phyloP scores from a whole-genome alignment of 2,329 filamentous ascomycete species.

The Thermoascus crustaceus region DNA sequence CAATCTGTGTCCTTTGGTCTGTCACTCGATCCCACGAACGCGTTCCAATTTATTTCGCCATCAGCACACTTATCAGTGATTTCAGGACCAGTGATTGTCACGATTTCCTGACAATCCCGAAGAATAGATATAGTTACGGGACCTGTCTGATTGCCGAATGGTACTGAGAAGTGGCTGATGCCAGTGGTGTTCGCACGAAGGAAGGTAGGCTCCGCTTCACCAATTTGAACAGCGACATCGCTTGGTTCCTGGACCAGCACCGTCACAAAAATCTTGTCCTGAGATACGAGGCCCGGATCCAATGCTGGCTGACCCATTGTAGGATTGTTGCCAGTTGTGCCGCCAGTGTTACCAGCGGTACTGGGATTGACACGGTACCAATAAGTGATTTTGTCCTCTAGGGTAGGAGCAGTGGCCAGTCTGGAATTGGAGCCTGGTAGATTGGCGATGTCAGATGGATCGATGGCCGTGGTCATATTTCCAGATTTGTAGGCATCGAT shows the following conservation, averaged over 20 bases:
- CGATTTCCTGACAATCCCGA: conserved; percentile 16
- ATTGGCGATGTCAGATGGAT: conserved; percentile 32
- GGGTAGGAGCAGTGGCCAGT: conserved; percentile 8
- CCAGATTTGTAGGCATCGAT: conserved; percentile 29
- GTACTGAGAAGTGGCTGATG: conserved; percentile 25
- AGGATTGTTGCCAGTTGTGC: conserved; percentile 29
- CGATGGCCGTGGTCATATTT: conserved; percentile 15
- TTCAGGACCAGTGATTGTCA: conserved; percentile 18
- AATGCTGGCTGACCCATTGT: conserved; percentile 19
- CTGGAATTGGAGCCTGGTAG: conserved; percentile 30
- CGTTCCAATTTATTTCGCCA: conserved; percentile 28
- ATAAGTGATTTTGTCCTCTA: conserved; percentile 23
- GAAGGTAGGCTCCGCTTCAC: conserved; percentile 12
- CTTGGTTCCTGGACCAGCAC: conserved; percentile 19
- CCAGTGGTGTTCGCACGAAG: conserved; percentile 16
- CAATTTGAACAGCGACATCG: conserved; percentile 22
- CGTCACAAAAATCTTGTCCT: conserved; percentile 26
- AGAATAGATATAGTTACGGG: conserved; percentile 19
- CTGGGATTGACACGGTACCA: conserved; percentile 29
- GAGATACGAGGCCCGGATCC: conserved; percentile 18
- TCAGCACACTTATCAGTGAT: conserved; percentile 21
- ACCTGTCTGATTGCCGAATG: conserved; percentile 23
- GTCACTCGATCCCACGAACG: conserved; percentile 26
- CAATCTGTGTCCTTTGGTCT: conserved; percentile 15
- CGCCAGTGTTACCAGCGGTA: conserved; percentile 18